Base-by-base conservation (phyloP, 2,329 filamentous ascomycete species). In the Niveomyces coronatus region DNA sequence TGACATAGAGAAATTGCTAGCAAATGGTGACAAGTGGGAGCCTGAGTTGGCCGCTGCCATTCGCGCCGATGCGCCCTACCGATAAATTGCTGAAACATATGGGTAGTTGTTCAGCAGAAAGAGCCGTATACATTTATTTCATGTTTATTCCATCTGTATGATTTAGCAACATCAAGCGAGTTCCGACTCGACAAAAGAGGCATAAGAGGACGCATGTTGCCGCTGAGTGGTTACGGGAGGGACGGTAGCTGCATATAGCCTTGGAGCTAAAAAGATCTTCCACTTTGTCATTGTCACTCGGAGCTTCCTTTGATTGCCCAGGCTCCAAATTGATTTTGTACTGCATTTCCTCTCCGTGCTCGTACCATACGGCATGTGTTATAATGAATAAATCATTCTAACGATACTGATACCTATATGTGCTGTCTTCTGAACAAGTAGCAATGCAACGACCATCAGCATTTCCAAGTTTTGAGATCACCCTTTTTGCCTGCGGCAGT, bases 21-120 rank as follows among this genome's bases (percentile, higher is more conserved):
- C 84, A 49, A 94, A 94, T 57, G 85, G 87, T 54, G 87, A 93
- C 68, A 89, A 88, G 67, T 98, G 91, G 91, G 91, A 98, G 70
- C 88, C 91, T 7, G 91, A 98, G 67, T 71, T 98, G 55, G 89
- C 89, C 2, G 89, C 91, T 42, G 80, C 77, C 49, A 91, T 91
- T 58, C 81, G 87, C 56, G 91, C 91, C 44, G 91, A 98, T 71
- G 79, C 88, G 39, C 89, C 89, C 36, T 96, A 88, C 69, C 76
- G 84, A 73, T 89, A 79, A 63, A 49, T 42, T 28, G 29, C 19
- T 8, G 9, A 23, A 36, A 26, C 23, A 9, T 14, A 10, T 33
- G 14, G 9, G 31, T 9, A 33, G 28, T 20, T 22, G 19, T 15
- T 15, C 2, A 22, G 39, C 23, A 28, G 35, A 28, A 28, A n/a